Conservation (phyloP, 2,329 filamentous ascomycete genomes). For the Fusarium sulawesiense region DNA sequence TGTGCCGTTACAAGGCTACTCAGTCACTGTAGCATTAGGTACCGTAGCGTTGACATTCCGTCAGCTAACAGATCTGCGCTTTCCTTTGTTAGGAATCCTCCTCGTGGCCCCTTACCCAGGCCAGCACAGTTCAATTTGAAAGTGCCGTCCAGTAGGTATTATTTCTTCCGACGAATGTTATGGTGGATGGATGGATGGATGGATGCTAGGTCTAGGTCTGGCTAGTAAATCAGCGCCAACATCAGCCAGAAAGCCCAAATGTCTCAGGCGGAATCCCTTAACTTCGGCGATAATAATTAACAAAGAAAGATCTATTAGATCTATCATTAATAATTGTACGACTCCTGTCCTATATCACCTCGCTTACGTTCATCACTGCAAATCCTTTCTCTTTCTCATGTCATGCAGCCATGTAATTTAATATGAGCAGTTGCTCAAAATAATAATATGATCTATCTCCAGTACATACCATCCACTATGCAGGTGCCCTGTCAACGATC, state of each 20-base stretch:
- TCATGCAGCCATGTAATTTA: slow-evolving; percentile 9
- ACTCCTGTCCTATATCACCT: not conserved
- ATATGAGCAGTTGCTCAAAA: not conserved
- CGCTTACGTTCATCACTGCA: not conserved
- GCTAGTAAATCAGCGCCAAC: slow-evolving; percentile 12
- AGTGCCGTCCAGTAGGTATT: not conserved
- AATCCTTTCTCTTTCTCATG: not conserved
- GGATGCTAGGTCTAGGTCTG: slow-evolving; percentile 11
- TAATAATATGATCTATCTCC: slow-evolving; percentile 10
- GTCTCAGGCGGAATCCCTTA: slow-evolving; percentile 23
- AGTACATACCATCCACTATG: not conserved
- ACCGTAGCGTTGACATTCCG: slow-evolving; percentile 1
- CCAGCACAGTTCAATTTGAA: not conserved
- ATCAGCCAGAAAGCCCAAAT: slow-evolving; percentile 4
- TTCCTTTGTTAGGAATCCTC: slow-evolving; percentile 37
- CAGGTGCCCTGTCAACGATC: slow-evolving; percentile 16
- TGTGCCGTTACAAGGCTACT: slow-evolving; percentile 14
- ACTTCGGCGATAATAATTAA: not conserved
- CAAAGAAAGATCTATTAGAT: not conserved
- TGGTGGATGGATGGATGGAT: not conserved
- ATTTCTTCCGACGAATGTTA: slow-evolving; percentile 3
- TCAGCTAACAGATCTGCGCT: slow-evolving; percentile 29
- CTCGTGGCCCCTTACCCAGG: slow-evolving; percentile 22
- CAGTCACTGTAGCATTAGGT: not conserved
- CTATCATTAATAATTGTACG: not conserved